Percentiles rank a stretch among this genome's conserved stretches.
Conservation (phyloP, 257 asterid species). For the Solanum sitiens region DNA sequence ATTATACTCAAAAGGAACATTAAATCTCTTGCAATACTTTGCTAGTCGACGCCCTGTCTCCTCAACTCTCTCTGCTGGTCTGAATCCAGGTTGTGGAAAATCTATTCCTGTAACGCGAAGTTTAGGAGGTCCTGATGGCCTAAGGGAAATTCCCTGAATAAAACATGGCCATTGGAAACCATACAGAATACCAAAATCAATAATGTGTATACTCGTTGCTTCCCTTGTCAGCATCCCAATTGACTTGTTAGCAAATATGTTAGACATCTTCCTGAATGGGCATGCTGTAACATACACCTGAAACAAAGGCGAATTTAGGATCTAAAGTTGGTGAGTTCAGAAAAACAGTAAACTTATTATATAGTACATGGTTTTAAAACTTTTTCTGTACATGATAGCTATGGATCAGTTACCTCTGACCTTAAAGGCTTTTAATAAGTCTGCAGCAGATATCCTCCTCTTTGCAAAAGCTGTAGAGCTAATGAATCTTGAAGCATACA, state of each 20-base stretch:
- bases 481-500: conserved; percentile 60
- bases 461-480: conserved; percentile 17
- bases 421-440: conserved; percentile 10
- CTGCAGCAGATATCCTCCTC: conserved; percentile 8
- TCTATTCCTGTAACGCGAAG: conserved; percentile 25
- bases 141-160: conserved; percentile 18
- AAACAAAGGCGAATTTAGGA: not conserved
- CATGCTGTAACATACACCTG: conserved; percentile 8
- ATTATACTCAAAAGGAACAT: conserved; percentile 21
- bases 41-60: conserved; percentile 16
- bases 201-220: conserved; percentile 10
- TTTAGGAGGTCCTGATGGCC: conserved; percentile 29
- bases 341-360: not conserved
- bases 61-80: conserved; percentile 16
- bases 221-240: conserved; percentile 6
- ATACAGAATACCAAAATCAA: conserved; percentile 27
- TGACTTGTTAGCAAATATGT: conserved; percentile 20
- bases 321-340: not conserved
- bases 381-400: not conserved
- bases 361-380: not conserved
- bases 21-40: conserved; percentile 16
- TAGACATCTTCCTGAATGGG: conserved; percentile 26
- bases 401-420: not conserved
- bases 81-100: conserved; percentile 23
- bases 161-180: conserved; percentile 42